A percentile compares a stretch with the other conserved stretches of the same genome.
Evolutionary conservation across 2,329 filamentous ascomycete species (phyloP).

Genomic region (Aspergillus terreus): DNA sequence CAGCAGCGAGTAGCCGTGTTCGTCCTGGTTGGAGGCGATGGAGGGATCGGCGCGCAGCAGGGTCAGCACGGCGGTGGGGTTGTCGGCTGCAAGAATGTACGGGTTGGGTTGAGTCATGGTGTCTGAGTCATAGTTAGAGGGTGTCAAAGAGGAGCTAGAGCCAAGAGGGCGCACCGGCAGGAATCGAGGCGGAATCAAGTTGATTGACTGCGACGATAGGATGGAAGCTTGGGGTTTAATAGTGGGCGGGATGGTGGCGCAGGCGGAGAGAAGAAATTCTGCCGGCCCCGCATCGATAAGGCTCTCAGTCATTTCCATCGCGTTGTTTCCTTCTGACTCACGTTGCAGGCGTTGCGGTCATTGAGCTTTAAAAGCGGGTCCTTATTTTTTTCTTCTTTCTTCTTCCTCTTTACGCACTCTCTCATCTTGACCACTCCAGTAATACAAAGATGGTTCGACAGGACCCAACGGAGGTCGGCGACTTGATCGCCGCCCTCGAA

Average conservation of each 20-base stretch:
- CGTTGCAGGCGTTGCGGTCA: too few relatives aligned
- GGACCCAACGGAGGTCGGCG: conserved; percentile 62
- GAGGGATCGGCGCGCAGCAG: conserved; percentile 70
- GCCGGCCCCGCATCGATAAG: neutral
- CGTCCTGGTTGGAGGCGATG: conserved; percentile 78
- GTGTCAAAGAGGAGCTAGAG: conserved; percentile 6
- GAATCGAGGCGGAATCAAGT: neutral
- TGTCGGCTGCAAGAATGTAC: conserved; percentile 77
- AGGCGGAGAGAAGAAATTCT: conserved; percentile 2
- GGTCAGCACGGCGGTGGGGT: conserved; percentile 67
- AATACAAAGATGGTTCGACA: conserved; percentile 59
- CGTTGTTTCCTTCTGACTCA: too few relatives aligned
- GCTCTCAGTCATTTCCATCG: too few relatives aligned
- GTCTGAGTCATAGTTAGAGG: neutral
- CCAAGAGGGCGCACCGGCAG: neutral
- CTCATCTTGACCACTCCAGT: too few relatives aligned
- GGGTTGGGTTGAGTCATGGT: conserved; percentile 52
- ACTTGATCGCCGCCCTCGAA: conserved; percentile 64
- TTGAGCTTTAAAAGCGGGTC: neutral
- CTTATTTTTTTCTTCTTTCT: neutral
- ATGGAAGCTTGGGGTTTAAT: neutral
- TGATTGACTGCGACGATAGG: neutral
- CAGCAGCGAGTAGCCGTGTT: conserved; percentile 88
- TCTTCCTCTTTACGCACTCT: too few relatives aligned
- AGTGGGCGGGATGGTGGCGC: conserved; percentile 6